Conservation (phyloP, 306 rosid genomes). For the Adenanthera pavonina region DNA sequence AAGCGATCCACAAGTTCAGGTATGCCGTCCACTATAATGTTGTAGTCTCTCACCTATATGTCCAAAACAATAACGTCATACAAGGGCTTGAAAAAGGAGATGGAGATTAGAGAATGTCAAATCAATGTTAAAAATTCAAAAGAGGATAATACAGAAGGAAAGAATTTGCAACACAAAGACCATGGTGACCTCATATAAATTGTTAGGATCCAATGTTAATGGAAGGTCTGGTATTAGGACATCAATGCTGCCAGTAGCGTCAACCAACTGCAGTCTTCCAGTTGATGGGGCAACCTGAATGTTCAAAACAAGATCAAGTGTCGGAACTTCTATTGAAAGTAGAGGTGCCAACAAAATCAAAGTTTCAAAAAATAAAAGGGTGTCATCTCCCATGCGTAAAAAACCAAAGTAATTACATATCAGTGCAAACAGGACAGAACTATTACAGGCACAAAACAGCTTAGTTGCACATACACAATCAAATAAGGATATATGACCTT, state of each 20-base stretch:
- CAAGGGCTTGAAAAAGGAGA: slow-evolving; percentile 25
- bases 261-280: slow-evolving; percentile 84
- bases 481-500: slow-evolving; percentile 57
- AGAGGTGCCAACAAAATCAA: slow-evolving; percentile 25
- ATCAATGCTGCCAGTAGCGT: slow-evolving; percentile 83
- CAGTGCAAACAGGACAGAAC: slow-evolving; percentile 22
- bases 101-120: slow-evolving; percentile 1
- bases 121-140: slow-evolving; percentile 8
- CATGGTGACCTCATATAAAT: slow-evolving; percentile 68
- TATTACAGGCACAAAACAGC: slow-evolving; percentile 24
- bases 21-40: slow-evolving; percentile 63
- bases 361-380: background rate
- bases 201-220: slow-evolving; percentile 59
- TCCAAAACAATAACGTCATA: slow-evolving; percentile 40
- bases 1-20: slow-evolving; percentile 47
- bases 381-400: background rate
- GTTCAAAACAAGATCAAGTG: slow-evolving; percentile 31
- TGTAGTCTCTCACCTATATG: slow-evolving; percentile 74
- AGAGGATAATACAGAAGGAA: slow-evolving; percentile 5
- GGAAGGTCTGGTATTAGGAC: slow-evolving; percentile 89
- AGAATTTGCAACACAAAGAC: slow-evolving; percentile 18
- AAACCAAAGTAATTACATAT: background rate
- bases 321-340: slow-evolving; percentile 22
- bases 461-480: slow-evolving; percentile 33
- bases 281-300: slow-evolving; percentile 67